Evolutionary conservation across 73 alveolate species (phyloP).

Genomic region (Strombidium stylifer): DNA sequence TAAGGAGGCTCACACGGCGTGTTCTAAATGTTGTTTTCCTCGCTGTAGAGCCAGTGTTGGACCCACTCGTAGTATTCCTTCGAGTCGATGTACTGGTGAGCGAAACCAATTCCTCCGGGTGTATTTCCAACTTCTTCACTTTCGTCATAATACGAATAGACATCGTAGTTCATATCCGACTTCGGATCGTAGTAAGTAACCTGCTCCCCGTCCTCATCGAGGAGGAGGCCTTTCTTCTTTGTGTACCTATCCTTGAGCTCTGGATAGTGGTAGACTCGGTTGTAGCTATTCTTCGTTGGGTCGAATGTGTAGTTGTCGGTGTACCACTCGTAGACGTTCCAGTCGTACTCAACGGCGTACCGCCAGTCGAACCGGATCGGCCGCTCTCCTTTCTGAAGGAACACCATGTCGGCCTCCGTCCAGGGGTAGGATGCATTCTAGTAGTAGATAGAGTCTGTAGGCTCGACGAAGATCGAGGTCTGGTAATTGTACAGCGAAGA

Average conservation of each 20-base stretch:
- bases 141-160: no score
- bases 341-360: not conserved
- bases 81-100: not conserved
- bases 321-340: no score
- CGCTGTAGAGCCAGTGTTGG: constrained; percentile 15
- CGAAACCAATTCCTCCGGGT: no score
- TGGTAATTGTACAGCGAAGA: constrained; percentile 16
- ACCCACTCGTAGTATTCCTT: constrained; percentile 25
- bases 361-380: constrained; percentile 24
- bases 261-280: no score
- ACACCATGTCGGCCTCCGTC: constrained; percentile 18
- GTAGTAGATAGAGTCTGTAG: not conserved
- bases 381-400: constrained; percentile 5
- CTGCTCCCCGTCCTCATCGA: no score
- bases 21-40: constrained; percentile 21
- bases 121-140: no score
- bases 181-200: no score
- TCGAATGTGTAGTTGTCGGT: no score
- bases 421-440: constrained; percentile 3
- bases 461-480: constrained; percentile 17
- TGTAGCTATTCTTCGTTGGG: no score
- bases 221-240: no score
- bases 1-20: constrained; percentile 61
- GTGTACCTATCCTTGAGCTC: no score
- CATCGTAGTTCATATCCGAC: no score